Evolutionary conservation across 306 rosid species (phyloP).

Genomic region (Nissolia schottii): DNA sequence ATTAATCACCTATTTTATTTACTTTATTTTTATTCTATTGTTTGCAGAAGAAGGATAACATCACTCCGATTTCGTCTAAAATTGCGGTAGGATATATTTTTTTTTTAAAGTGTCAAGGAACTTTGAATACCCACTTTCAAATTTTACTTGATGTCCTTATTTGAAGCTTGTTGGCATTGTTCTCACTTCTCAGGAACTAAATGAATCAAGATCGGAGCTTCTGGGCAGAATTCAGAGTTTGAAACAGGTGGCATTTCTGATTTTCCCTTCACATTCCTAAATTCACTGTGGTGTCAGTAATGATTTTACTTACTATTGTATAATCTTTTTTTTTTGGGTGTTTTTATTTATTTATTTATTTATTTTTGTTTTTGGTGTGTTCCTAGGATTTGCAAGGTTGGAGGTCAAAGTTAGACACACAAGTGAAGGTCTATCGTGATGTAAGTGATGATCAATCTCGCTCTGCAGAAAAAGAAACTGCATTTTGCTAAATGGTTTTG

Average conservation of each 20-base stretch:
- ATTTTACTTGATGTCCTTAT: background rate
- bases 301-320: background rate
- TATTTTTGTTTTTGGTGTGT: background rate
- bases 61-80: constrained; percentile 61
- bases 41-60: constrained; percentile 68
- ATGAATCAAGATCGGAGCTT: constrained; percentile 88
- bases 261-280: background rate
- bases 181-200: constrained; percentile 66
- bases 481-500: background rate
- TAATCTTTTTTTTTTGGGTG: background rate
- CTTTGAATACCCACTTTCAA: background rate
- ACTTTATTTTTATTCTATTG: background rate
- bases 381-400: constrained; percentile 87
- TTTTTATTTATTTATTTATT: background rate
- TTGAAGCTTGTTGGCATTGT: background rate
- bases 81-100: constrained; percentile 68
- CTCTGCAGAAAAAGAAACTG: background rate
- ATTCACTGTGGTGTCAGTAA: background rate
- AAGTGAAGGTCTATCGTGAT: constrained; percentile 77
- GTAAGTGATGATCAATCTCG: constrained; percentile 44
- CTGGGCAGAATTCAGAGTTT: constrained; percentile 72
- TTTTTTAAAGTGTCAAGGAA: background rate
- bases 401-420: constrained; percentile 86
- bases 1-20: background rate
- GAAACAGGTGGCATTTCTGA: constrained; percentile 54